Base-by-base conservation (phyloP, 805 yeast genomes). In the Saturnispora quitensis region DNA sequence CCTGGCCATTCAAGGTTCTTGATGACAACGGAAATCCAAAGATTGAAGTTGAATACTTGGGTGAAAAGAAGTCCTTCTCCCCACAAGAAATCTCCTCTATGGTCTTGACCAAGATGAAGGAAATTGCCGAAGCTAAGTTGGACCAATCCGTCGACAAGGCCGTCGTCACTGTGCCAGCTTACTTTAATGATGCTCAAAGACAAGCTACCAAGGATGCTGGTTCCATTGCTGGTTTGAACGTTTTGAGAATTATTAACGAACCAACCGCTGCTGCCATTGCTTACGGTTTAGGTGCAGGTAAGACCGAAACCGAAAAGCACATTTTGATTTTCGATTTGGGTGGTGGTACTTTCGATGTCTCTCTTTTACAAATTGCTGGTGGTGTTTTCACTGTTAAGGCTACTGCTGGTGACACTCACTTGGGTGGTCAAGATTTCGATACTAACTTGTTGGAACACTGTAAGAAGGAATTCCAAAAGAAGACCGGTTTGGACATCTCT, bases 371-470 rank as follows among this genome's bases (percentile, higher is more conserved):
- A 70, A 87, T 89, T 68, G 95, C 89, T 68, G 97, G 89, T 68
- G 97, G 97, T 76, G 88, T 89, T 66, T 89, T 89, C 80, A 91
- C 89, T 72, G 97, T 89, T 65, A 89, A 89, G 80, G 89, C 97
- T 62, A 89, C 97, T 62, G 96, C 97, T 66, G 98, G 98, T 88
- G 97, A 90, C 78, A 90, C 98, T 64, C 98, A 90, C 77, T 84
- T 90, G 77, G 98, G 98, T 82, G 98, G 98, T 82, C 96, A 90
- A 81, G 98, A 90, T 77, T 90, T 90, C 74, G 98, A 90, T 77
- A 85, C 89, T 80, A 87, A 90, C 84, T 80, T 91, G 71, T 86
- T 90, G 63, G 91, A 82, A 74, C 88, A 82, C 80, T 91, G 91
- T 83, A 82, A 84, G 76, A 80, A 82, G 66, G 97, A 90, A 70